Base-by-base conservation (phyloP, 1,284 basidiomycete species). In the Puccinia coronata region DNA sequence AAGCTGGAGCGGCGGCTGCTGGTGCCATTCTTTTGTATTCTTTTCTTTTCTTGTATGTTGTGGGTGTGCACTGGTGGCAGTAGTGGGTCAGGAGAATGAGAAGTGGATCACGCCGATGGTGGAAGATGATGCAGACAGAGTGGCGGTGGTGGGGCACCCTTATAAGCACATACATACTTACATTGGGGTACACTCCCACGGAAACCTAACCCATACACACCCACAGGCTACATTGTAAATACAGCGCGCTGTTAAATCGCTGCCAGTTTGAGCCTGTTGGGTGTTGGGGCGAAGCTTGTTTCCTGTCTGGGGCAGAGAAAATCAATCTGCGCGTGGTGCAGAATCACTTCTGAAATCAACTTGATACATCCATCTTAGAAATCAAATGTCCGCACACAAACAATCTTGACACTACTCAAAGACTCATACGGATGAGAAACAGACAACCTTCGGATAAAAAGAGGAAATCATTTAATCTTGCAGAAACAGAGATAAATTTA, bases 1-100 rank as follows among this genome's bases (percentile, higher is more conserved):
- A 59, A 28, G 55, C 53, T 23, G 65, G 36, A n/a, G 77, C 77
- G 23, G 77, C 36, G 43, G 77, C 77, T 55, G 77, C 65, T 59
- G 77, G 77, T 25, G 77, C 77, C 77, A 80, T 80, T 31, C 49
- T 51, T 14, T 6, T 47, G 43, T 47, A 51, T 20, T 4, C 12
- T 51, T 20, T 20, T 14, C 23, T 11, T 51, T 20, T 11, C 23
- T 51, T 51, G 18, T 14, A 20, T 20, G 4, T 51, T 11, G n/a
- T n/a, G n/a, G n/a, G n/a, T n/a, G n/a, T n/a, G n/a, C n/a, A n/a
- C n/a, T n/a, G n/a, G n/a, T n/a, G n/a, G n/a, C n/a, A n/a, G n/a
- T n/a, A n/a, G n/a, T 11, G 8, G 11, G 20, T 51, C 11, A 12
- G 18, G 23, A 51, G 18, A 51, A 51, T 4, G 11, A 51, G 20